A percentile compares a stretch with the other conserved stretches of the same genome.
Conservation (phyloP, 495 filamentous ascomycete species). For the Usnea hakonensis region DNA sequence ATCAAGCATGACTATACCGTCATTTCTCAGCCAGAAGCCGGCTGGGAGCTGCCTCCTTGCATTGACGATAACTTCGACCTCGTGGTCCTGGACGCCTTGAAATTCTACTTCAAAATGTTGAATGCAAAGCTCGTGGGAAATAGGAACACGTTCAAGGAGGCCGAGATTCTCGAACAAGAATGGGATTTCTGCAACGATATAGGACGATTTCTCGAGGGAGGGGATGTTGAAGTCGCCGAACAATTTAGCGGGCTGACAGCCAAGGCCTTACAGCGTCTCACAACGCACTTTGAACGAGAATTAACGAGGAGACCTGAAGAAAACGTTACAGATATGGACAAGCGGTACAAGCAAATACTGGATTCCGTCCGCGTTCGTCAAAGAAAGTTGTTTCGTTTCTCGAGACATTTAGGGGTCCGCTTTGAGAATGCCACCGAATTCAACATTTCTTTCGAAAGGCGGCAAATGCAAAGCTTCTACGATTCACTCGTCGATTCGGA, state of each 20-base stretch:
- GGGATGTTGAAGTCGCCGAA: conserved; percentile 96
- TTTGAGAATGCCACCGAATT: conserved; percentile 97
- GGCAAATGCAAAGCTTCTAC: conserved; percentile 63
- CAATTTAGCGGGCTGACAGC: conserved; percentile 92
- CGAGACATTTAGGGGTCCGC: conserved; percentile 75
- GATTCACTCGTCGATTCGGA: conserved; percentile 75
- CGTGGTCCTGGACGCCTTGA: conserved; percentile 91
- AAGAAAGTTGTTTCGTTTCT: conserved; percentile 78
- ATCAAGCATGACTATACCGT: conserved; percentile 85
- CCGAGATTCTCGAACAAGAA: conserved; percentile 92
- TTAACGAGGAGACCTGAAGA: conserved; percentile 75
- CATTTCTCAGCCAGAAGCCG: conserved; percentile 77
- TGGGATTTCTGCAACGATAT: conserved; percentile 95
- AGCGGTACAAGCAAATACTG: conserved; percentile 86
- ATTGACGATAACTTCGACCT: conserved; percentile 94
- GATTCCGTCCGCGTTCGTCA: conserved; percentile 95
- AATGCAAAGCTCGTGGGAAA: conserved; percentile 96
- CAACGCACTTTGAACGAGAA: conserved; percentile 84
- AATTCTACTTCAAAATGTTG: conserved; percentile 94
- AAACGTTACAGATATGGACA: conserved; percentile 81
- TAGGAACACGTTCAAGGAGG: conserved; percentile 98
- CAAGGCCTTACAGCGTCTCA: conserved; percentile 80
- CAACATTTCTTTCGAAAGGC: conserved; percentile 61
- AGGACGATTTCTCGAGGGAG: conserved; percentile 76
- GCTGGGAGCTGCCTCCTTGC: conserved; percentile 92